These are phyloP conservation scores for California macrophylla DNA, from an alignment of 441 rosid genomes.

Conservation along the genomic window DNA sequence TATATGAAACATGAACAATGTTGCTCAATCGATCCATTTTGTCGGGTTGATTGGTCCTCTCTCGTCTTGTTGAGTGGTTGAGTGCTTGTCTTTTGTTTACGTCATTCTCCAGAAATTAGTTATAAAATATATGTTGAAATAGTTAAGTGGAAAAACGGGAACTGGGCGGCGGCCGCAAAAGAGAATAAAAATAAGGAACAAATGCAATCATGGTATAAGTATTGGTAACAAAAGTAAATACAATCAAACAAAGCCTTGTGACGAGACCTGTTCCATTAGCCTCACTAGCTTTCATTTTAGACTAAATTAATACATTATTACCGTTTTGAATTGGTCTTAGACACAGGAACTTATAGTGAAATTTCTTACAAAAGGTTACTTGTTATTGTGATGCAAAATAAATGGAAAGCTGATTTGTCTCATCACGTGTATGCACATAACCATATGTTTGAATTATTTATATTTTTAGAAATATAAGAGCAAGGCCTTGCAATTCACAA, in stretches of 20 bases:
- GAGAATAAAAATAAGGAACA: neutral
- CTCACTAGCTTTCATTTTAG: too few relatives aligned
- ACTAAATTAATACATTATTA: too few relatives aligned
- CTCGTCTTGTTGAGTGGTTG: slow-evolving; percentile 1
- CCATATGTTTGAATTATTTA: too few relatives aligned
- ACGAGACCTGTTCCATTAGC: neutral
- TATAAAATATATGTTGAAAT: neutral
- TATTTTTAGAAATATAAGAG: too few relatives aligned
- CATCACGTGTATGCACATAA: too few relatives aligned
- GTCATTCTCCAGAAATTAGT: neutral
- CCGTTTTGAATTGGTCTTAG: too few relatives aligned
- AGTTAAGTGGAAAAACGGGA: neutral
- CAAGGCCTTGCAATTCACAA: too few relatives aligned
- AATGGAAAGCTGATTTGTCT: too few relatives aligned
- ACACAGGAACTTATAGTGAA: too few relatives aligned
- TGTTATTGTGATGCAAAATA: too few relatives aligned
- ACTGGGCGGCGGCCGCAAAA: neutral
- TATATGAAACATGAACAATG: neutral
- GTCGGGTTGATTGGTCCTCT: neutral
- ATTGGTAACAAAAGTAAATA: neutral
- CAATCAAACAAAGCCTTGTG: neutral
- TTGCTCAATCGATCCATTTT: neutral
- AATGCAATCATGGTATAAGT: neutral
- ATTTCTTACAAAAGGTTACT: too few relatives aligned
- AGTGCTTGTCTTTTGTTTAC: neutral